Conservation (phyloP, 2,329 filamentous ascomycete species). For the Beauveria australis region DNA sequence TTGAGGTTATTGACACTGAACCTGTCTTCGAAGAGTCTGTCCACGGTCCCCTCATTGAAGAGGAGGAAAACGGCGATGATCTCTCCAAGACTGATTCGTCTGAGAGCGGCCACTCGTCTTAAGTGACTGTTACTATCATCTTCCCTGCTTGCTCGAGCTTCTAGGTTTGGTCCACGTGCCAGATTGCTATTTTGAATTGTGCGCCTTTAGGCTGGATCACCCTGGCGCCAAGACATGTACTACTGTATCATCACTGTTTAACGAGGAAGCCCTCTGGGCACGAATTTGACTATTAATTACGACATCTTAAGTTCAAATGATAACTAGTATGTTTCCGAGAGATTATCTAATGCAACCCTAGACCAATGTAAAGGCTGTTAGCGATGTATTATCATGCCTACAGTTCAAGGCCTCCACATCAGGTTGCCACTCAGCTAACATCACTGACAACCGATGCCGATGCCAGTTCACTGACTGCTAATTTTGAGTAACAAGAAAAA, state of each 20-base stretch:
- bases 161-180: not conserved
- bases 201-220: slow-evolving; percentile 31
- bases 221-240: slow-evolving; percentile 25
- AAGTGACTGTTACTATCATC: not conserved
- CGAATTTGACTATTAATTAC: slow-evolving; percentile 5
- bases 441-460: too few species aligned
- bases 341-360: too few species aligned
- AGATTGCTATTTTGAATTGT: slow-evolving; percentile 19
- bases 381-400: too few species aligned
- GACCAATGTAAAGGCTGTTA: too few species aligned
- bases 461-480: too few species aligned
- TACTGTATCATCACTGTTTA: slow-evolving; percentile 13
- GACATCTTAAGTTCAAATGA: too few species aligned
- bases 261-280: slow-evolving; percentile 3
- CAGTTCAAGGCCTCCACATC: too few species aligned
- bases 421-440: too few species aligned
- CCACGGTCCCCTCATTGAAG: slow-evolving; percentile 54
- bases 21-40: slow-evolving; percentile 85
- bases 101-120: slow-evolving; percentile 47
- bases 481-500: too few species aligned
- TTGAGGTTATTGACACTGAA: slow-evolving; percentile 81
- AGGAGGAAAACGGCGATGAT: slow-evolving; percentile 42
- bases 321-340: too few species aligned
- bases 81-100: slow-evolving; percentile 50
- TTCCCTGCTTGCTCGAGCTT: not conserved